A percentile compares a stretch with the other conserved stretches of the same genome.
phyloP scores from a whole-genome alignment of 2,329 filamentous ascomycete genomes.

The Sporothrix mexicana region DNA sequence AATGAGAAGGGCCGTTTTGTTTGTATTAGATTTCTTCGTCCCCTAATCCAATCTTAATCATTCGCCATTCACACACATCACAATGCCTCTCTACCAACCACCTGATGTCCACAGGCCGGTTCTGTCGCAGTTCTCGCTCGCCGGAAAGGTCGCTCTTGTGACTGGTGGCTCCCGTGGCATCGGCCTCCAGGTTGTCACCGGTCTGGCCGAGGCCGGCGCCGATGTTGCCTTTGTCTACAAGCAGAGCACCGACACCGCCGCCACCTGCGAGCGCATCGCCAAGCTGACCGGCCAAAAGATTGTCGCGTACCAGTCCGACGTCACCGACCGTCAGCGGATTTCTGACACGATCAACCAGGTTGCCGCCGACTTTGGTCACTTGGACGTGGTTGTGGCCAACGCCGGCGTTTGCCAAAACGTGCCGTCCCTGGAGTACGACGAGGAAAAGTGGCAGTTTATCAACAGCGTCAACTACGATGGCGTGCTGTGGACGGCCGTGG shows the following conservation, averaged over 20 bases:
- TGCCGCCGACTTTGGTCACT: conserved; percentile 69
- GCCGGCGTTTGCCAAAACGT: conserved; percentile 77
- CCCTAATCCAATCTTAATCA: neutral
- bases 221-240: conserved; percentile 31
- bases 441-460: conserved; percentile 22
- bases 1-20: neutral
- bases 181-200: conserved; percentile 81
- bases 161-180: conserved; percentile 83
- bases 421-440: conserved; percentile 68
- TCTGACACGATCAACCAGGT: conserved; percentile 56
- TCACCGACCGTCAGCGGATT: conserved; percentile 59
- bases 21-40: neutral
- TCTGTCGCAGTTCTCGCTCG: conserved; percentile 5
- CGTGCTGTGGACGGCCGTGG: conserved; percentile 46
- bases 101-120: neutral
- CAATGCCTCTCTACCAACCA: conserved; percentile 13
- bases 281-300: conserved; percentile 3
- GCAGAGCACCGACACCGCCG: conserved; percentile 37
- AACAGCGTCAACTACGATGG: conserved; percentile 32
- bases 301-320: conserved; percentile 65
- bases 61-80: neutral
- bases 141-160: conserved; percentile 80
- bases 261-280: conserved; percentile 42
- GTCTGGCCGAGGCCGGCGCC: conserved; percentile 31
- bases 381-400: conserved; percentile 81